Conservation (phyloP, 306 rosid genomes). For the Lathyrus sativus region DNA sequence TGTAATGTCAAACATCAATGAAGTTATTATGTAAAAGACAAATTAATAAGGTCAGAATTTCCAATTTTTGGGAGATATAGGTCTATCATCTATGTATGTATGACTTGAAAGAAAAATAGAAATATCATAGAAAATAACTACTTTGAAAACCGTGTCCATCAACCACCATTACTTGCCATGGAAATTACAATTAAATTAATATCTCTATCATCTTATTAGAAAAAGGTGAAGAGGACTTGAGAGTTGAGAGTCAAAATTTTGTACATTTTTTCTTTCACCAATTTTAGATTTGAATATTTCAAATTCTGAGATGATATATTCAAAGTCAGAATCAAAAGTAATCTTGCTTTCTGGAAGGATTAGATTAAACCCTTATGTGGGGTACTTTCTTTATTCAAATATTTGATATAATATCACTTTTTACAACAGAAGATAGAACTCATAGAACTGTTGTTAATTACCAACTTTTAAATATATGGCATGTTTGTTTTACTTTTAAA, state of each 20-base stretch:
- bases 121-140: constrained; percentile 39
- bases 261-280: constrained; percentile 10
- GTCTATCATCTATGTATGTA: constrained; percentile 21
- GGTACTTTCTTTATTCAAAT: constrained; percentile 16
- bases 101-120: constrained; percentile 33
- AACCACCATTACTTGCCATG: constrained; percentile 34
- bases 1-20: not conserved
- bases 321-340: constrained; percentile 36
- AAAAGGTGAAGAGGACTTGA: constrained; percentile 33
- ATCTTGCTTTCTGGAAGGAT: constrained; percentile 36
- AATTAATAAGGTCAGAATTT: constrained; percentile 9
- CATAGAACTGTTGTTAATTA: not conserved
- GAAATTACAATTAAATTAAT: constrained; percentile 36
- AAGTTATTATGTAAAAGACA: constrained; percentile 32
- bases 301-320: constrained; percentile 35
- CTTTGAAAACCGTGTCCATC: constrained; percentile 42
- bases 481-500: too few relatives aligned
- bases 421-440: not conserved
- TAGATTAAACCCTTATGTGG: constrained; percentile 32
- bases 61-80: constrained; percentile 34
- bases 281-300: constrained; percentile 40
- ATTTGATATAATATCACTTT: not conserved
- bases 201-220: constrained; percentile 5
- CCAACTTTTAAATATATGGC: not conserved
- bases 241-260: constrained; percentile 28